Evolutionary conservation across 768 basidiomycete genomes (phyloP), one percentile per base, ranked within the genome.

Genomic region (Lactifluus subvellereus): DNA sequence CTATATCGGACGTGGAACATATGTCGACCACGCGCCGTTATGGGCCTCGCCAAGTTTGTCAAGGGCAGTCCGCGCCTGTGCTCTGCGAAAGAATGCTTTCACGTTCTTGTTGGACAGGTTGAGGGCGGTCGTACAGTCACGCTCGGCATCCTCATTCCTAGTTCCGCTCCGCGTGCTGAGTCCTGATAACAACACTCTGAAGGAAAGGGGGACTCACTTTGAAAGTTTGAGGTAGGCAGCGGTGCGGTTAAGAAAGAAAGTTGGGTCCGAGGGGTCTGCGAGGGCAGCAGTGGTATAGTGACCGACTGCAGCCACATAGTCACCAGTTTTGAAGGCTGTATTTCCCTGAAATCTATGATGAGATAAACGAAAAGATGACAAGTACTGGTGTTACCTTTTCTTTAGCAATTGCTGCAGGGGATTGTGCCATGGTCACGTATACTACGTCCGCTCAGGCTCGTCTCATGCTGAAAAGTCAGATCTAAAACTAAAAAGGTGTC

Each of bases 161-260:
- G 50, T 20, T 37, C 20, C 2, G 22, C 4, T 32, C 27, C 27
- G 27, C 27, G 27, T 27, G 14, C 16, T 18, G 43, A 40, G 20
- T 2, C 2, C 10, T 16, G 53, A 40, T 43, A 32, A 61, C 30
- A n/a, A 27, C 18, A 33, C 3, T 14, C 16, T 22, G 38, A 9
- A 54, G 45, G 42, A 10, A 35, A 6, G 54, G 57, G 61, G 69
- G 74, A 87, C 92, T 78, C 79, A 94, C 94, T 96, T 97, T 83
- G 85, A 87, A 77, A 96, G 82, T 80, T 94, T 95, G 64, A 98
- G 81, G 77, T 95, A 95, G 32, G 93, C 91, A 40, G 91, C 89
- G 3, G 93, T 90, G 49, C 95, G 84, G 71, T 98, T 98, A 38
- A 95, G 79, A 38, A 88, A 85, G 66, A 87, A 89, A 0, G 91